Base-by-base conservation (phyloP, 805 yeast species). In the Zygosaccharomyces bisporus region DNA sequence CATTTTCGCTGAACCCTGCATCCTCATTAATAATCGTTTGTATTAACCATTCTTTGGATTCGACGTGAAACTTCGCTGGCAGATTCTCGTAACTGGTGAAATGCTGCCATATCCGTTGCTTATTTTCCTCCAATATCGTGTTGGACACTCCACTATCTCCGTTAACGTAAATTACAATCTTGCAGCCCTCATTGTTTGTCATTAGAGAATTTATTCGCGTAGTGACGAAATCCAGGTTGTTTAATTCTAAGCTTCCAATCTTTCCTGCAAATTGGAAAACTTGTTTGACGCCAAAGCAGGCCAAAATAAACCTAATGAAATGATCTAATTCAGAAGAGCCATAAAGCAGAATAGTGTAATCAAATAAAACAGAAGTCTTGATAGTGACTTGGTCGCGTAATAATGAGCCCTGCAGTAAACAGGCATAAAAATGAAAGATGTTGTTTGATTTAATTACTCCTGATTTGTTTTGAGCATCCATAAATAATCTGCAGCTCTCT, bases 371-470 rank as follows among this genome's bases (percentile, higher is more conserved):
- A 3, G 39, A 21, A 2, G 20, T 41, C 21, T 45, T 43, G 4
- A 48, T 49, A n/a, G 45, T 41, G 7, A 41, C 27, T 50, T 81
- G 88, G 2, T 63, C 52, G 3, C 53, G 39, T 30, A 82, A 55
- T 1, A 50, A 31, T 0, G 38, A 37, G 0, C 69, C 69, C 0
- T 43, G 35, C 1, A 64, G 56, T 49, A 66, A 71, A 13, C 73
- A 74, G 4, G 50, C 23, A 70, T 55, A 58, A 74, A 83, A 34
- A 51, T 55, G 43, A 52, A 70, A 55, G 1, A 80, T 65, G 44
- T 83, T 77, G 31, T 71, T 57, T 36, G 86, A 78, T 52, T 72
- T 75, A 1, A 73, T 51, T 17, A 69, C 51, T 1, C 69, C 66
- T 9, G 37, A 21, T 18, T 38, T 44, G 2, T 47, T 13, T 5